A percentile compares a stretch with the other conserved stretches of the same genome.
These are phyloP conservation scores for Solanum etuberosum DNA, from an alignment of 257 asterid genomes.

Conservation along the genomic window DNA sequence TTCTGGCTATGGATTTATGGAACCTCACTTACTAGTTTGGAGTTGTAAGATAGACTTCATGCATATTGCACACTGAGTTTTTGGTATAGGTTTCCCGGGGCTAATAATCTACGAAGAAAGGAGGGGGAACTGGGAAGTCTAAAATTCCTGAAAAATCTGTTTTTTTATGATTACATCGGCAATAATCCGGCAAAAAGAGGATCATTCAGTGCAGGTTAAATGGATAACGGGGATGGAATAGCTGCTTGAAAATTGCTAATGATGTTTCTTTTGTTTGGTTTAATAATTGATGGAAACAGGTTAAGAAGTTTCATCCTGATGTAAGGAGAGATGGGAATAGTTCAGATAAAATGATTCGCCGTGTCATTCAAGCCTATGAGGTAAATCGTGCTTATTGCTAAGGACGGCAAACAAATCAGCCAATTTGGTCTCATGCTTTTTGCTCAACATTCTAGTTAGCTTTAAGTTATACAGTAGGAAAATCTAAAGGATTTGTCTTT, in stretches of 20 bases:
- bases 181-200: background rate
- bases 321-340: constrained; percentile 30
- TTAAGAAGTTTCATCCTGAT: constrained; percentile 84
- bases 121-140: background rate
- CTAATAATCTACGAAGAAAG: background rate
- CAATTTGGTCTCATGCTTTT: background rate
- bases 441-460: background rate
- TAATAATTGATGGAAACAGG: constrained; percentile 24
- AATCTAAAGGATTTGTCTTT: background rate
- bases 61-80: background rate
- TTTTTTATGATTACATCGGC: background rate
- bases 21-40: background rate
- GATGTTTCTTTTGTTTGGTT: background rate
- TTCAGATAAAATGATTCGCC: constrained; percentile 73
- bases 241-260: background rate
- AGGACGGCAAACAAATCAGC: background rate
- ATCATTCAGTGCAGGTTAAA: background rate
- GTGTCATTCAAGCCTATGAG: constrained; percentile 80
- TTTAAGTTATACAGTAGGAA: background rate
- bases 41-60: background rate
- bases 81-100: background rate
- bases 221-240: background rate
- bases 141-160: background rate
- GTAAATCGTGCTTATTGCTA: constrained; percentile 9
- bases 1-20: background rate